Evolutionary conservation across 768 basidiomycete species (phyloP).

Genomic region (Suillus placidus): DNA sequence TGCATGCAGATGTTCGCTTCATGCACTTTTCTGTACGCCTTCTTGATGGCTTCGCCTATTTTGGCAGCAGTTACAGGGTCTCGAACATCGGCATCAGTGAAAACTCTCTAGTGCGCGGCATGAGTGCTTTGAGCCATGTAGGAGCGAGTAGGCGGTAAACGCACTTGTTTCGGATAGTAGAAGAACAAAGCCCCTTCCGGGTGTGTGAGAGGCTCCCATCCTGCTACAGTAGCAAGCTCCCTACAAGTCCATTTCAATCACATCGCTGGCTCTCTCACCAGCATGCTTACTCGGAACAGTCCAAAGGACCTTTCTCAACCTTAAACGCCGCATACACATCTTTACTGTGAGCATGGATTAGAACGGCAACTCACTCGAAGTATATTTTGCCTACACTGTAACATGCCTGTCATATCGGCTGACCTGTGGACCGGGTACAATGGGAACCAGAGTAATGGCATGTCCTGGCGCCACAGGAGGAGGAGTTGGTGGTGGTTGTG

Average conservation of each 20-base stretch:
- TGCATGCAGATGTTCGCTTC: rapidly evolving
- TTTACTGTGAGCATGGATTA: neutral
- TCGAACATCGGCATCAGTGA: constrained; percentile 3
- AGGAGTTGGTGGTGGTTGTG: no score
- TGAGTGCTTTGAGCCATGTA: neutral
- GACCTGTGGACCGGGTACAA: neutral
- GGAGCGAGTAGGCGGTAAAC: neutral
- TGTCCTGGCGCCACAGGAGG: neutral
- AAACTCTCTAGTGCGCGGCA: neutral
- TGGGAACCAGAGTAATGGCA: neutral
- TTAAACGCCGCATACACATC: neutral
- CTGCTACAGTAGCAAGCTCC: neutral
- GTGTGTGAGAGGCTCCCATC: neutral
- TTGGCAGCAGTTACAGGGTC: neutral
- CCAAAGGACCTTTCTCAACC: neutral
- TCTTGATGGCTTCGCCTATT: neutral
- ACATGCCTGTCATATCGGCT: neutral
- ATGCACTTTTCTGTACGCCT: neutral
- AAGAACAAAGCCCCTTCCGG: constrained; percentile 3
- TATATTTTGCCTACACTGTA: neutral
- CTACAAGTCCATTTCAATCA: neutral
- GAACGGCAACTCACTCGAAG: neutral
- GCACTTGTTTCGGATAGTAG: neutral
- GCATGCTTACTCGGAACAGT: neutral
- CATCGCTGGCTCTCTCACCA: neutral